A percentile compares a stretch with the other conserved stretches of the same genome.
phyloP scores from a whole-genome alignment of 179 eudicot genomes.

The Gypsophila paniculata region DNA sequence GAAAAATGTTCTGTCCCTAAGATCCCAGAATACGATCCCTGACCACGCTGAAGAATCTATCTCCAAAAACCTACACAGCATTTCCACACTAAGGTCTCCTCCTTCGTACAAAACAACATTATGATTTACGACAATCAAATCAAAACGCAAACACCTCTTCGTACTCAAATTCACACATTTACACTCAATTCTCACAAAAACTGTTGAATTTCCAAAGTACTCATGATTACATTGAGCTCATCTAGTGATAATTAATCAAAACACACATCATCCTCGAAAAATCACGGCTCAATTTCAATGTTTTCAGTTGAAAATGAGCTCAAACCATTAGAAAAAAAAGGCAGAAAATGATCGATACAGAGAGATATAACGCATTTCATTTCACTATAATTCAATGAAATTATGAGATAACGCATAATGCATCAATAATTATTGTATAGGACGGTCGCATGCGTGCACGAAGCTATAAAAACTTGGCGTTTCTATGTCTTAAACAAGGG shows the following conservation, averaged over 20 bases:
- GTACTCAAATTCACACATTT: not conserved
- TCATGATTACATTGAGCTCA: not conserved
- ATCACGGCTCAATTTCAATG: too few species aligned
- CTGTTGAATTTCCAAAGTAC: not conserved
- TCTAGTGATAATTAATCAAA: not conserved
- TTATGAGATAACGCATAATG: too few species aligned
- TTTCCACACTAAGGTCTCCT: constrained; percentile 9
- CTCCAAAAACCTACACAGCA: constrained; percentile 57
- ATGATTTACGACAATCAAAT: not conserved
- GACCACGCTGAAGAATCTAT: constrained; percentile 65
- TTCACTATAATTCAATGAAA: too few species aligned
- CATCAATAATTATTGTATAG: too few species aligned
- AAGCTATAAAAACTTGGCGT: constrained; percentile 46
- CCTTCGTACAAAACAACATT: constrained; percentile 4
- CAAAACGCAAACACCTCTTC: not conserved
- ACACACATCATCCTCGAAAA: too few species aligned
- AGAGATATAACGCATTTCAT: too few species aligned
- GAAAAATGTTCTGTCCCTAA: too few species aligned
- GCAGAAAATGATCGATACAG: not conserved
- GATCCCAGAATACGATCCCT: too few species aligned
- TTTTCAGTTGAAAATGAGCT: not conserved
- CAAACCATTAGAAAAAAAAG: not conserved
- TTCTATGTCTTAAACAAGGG: constrained; percentile 50
- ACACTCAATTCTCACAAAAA: not conserved
- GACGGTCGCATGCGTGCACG: too few species aligned